Base-by-base conservation (phyloP, 768 basidiomycete genomes). In the Auriscalpium microsporum region DNA sequence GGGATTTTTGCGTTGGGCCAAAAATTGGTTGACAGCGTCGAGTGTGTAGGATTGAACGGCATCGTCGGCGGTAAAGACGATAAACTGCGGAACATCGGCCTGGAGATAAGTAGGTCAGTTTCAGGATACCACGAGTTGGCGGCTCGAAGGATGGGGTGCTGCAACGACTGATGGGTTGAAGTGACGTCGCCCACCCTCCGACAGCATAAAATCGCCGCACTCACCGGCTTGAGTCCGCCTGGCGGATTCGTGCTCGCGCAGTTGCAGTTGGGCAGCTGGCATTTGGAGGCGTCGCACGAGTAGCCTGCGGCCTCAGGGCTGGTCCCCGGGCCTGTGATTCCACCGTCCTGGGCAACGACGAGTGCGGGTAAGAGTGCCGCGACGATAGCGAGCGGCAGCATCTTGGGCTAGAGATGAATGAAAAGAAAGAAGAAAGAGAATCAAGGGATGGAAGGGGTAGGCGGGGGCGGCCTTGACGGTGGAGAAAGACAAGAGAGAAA, bases 41-140 rank as follows among this genome's bases (percentile, higher is more conserved):
- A 87, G 69, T 5, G 86, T 88, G 69, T 90, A 91, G 1, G 80
- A 80, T 68, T 90, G 86, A 33, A 90, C 64, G 21, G 88, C 87
- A 69, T 87, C 85, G 63, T 87, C 84, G 35, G 87, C 87, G 49
- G 83, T 86, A 73, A 83, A 86, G 42, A 87, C 79, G 61, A 87
- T 71, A 64, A 87, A 89, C 69, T 78, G 74, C 2, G 85, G 84
- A 19, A 79, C 77, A 10, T 84, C 77, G 8, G 72, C 70, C 82
- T 86, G 28, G 28, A 28, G 7, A 28, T 7, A 28, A 4, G 28
- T 7, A 28, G 2, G 28, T 28, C 28, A 28, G 7, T 28, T 28
- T 28, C 28, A 28, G 21, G 21, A 3, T 21, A 21, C 21, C 28
- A 7, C 28, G 28, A 28, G 28, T 4, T 28, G 28, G 5, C 23